A percentile compares a stretch with the other conserved stretches of the same genome.
Evolutionary conservation across 352 stramenopile species (phyloP).

Genomic region (Globisporangium recalcitrans): DNA sequence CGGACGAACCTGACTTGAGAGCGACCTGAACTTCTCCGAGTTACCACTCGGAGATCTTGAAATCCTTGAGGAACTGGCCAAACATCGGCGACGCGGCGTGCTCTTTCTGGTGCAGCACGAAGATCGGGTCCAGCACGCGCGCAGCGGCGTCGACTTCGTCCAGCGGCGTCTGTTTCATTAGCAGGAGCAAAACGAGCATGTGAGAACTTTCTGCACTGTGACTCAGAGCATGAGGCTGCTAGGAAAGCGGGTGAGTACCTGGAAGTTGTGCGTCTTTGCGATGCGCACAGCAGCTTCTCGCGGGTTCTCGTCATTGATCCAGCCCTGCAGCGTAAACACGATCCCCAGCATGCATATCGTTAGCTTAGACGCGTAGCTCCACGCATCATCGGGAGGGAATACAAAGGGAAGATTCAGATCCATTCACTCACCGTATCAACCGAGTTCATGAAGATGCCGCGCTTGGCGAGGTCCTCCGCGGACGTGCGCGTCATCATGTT

Average conservation of each 20-base stretch:
- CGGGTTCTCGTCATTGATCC: slow-evolving; percentile 97
- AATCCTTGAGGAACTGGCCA: slow-evolving; percentile 78
- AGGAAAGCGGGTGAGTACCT: slow-evolving; percentile 22
- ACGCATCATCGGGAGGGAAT: too few relatives aligned
- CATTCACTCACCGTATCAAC: slow-evolving; percentile 81
- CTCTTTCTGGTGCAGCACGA: slow-evolving; percentile 58
- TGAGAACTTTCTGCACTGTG: not conserved
- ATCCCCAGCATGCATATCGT: not conserved
- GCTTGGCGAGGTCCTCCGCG: slow-evolving; percentile 83
- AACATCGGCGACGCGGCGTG: slow-evolving; percentile 36
- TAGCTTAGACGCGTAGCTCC: not conserved
- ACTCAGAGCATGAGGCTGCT: too few relatives aligned
- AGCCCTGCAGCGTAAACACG: slow-evolving; percentile 55
- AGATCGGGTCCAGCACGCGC: slow-evolving; percentile 92
- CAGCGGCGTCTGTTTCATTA: slow-evolving; percentile 80
- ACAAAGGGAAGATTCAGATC: too few relatives aligned
- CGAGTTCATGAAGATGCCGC: slow-evolving; percentile 93
- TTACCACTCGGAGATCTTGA: slow-evolving; percentile 69
- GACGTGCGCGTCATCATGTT: slow-evolving; percentile 96
- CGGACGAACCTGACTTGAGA: too few relatives aligned
- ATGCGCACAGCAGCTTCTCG: slow-evolving; percentile 88
- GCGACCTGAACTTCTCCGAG: too few relatives aligned
- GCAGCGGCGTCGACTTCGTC: slow-evolving; percentile 94
- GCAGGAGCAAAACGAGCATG: not conserved
- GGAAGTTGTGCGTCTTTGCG: slow-evolving; percentile 90